Percentiles rank a stretch among this genome's conserved stretches.
phyloP scores from a whole-genome alignment of 345 rosid genomes.

The Linum lewisii region DNA sequence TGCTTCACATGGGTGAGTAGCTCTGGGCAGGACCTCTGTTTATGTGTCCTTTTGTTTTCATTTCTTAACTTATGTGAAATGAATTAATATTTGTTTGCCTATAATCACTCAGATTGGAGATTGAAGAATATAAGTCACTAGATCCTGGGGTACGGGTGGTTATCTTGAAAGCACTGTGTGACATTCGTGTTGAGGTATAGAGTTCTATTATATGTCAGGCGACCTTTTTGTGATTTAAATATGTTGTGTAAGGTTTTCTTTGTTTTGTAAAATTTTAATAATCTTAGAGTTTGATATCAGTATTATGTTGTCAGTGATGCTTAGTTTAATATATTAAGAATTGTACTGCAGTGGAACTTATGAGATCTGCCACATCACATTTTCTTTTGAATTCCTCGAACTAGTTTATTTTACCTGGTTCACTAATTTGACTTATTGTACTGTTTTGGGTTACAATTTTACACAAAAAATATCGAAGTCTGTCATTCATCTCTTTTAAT shows the following conservation, averaged over 20 bases:
- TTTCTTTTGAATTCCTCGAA: too few species aligned
- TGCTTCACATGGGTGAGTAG: constrained; percentile 90
- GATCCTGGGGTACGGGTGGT: constrained; percentile 93
- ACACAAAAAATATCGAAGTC: not conserved
- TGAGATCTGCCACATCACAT: too few species aligned
- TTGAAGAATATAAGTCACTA: constrained; percentile 71
- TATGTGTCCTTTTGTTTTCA: constrained; percentile 5
- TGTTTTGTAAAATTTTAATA: too few species aligned
- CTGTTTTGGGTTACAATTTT: too few species aligned
- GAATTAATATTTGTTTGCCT: constrained; percentile 14
- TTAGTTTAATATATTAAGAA: too few species aligned
- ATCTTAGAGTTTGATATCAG: too few species aligned
- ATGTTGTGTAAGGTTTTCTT: too few species aligned
- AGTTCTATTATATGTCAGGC: not conserved
- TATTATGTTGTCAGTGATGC: too few species aligned
- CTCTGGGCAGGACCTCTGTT: constrained; percentile 10
- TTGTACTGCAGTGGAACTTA: too few species aligned
- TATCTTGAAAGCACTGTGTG: constrained; percentile 92
- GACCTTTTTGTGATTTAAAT: too few species aligned
- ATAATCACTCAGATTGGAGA: constrained; percentile 52
- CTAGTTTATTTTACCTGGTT: too few species aligned
- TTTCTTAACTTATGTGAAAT: not conserved
- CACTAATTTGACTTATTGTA: not conserved
- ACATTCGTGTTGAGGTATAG: constrained; percentile 95
- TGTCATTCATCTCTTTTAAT: not conserved